Conservation (phyloP, 169 alveolate genomes). For the Plasmodium relictum region DNA sequence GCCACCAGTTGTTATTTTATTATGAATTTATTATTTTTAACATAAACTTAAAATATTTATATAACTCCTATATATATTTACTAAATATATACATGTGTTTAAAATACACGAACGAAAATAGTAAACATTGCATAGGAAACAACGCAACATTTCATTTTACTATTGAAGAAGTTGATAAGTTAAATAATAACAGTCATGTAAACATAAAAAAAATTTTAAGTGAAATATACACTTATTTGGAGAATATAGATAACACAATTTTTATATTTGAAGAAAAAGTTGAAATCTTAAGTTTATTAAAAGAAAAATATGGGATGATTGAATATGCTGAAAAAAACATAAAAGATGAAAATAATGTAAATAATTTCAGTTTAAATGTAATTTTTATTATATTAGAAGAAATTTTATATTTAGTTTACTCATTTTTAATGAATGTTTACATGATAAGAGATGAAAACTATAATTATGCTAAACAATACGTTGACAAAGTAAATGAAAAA, state of each 20-base stretch:
- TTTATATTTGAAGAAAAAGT: constrained; percentile 69
- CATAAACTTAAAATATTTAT: constrained; percentile 48
- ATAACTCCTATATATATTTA: constrained; percentile 46
- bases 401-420: constrained; percentile 31
- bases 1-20: constrained; percentile 33
- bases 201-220: constrained; percentile 27
- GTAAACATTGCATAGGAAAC: background rate
- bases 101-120: background rate
- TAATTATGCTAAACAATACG: background rate
- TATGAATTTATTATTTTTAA: constrained; percentile 70
- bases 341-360: background rate
- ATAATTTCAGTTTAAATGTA: constrained; percentile 16
- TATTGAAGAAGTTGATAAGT: background rate
- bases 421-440: constrained; percentile 69
- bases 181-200: background rate
- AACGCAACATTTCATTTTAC: too few relatives aligned
- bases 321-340: constrained; percentile 26
- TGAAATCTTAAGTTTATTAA: constrained; percentile 67
- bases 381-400: constrained; percentile 44
- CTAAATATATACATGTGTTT: constrained; percentile 34
- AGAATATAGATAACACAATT: constrained; percentile 62
- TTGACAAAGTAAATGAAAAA: too few relatives aligned
- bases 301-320: constrained; percentile 63
- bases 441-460: constrained; percentile 47
- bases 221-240: constrained; percentile 38